Evolutionary conservation across 805 yeast genomes (phyloP), one percentile per base, ranked within the genome.

Genomic region (Yamadazyma endophytica): DNA sequence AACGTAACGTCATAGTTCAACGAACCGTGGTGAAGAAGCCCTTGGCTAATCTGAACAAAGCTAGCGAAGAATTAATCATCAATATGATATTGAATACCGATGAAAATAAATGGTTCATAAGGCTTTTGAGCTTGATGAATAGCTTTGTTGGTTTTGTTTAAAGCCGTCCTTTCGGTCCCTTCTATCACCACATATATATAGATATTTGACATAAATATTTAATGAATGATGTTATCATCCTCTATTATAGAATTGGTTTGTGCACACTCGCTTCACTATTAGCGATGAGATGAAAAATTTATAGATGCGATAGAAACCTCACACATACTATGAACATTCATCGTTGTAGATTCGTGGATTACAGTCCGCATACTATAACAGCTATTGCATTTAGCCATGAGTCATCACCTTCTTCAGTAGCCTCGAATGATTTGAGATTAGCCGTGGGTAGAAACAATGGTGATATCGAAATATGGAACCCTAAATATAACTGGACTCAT

Each of bases 401-500:
- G 4, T 73, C 85, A 0, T 30, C 42, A 8, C 45, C 63, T 17
- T 64, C 77, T 1, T 36, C 33, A 11, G 36, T 44, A 4, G 49
- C 49, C 1, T 79, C 76, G 17, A 58, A 55, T 15, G 79, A 75
- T 37, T 63, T 87, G 33, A 69, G 96, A 37, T 60, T 92, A 22
- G 97, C 97, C 1, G 83, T 90, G 5, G 97, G 96, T 18, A 73
- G 97, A 54, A 75, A 86, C 27, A 89, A 92, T 52, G 99, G 99
- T 23, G 89, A 89, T 49, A 83, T 92, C 37, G 98, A 92, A 58
- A 78, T 92, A 20, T 90, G 97, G 96, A 86, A 86, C 54, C 96
- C 96, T 24, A 69, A 79, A 47, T 68, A 71, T 39, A 73, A 75
- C 47, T 89, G 97, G 97, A 61, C 76, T 32, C 87, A 85, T 42